These are phyloP conservation scores for Monosporascus sp. DNA, from an alignment of 2,329 filamentous ascomycete species.

Conservation along the genomic window DNA sequence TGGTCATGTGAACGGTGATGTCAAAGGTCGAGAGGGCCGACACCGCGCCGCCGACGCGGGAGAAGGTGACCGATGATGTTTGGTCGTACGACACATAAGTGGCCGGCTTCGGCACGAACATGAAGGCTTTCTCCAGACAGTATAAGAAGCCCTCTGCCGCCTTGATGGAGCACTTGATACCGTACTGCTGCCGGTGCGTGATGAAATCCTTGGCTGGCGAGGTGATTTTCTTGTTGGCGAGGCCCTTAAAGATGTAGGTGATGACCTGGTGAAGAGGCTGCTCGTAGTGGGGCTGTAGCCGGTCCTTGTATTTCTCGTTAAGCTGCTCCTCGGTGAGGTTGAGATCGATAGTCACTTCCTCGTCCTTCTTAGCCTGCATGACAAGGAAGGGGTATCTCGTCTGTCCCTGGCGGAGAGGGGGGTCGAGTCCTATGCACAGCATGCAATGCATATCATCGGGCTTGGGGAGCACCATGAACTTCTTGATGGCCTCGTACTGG, in stretches of 20 bases:
- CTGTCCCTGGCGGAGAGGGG: constrained; percentile 91
- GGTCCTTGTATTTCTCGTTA: constrained; percentile 81
- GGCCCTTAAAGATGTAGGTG: constrained; percentile 88
- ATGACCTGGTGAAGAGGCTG: constrained; percentile 90
- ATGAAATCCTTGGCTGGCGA: constrained; percentile 91
- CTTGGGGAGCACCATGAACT: constrained; percentile 97
- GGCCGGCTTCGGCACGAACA: constrained; percentile 97
- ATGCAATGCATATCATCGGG: constrained; percentile 96
- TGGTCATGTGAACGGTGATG: constrained; percentile 81
- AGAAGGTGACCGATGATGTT: constrained; percentile 87
- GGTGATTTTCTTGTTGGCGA: constrained; percentile 92
- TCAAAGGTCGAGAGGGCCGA: constrained; percentile 95
- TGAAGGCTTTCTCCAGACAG: constrained; percentile 95
- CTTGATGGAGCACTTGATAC: constrained; percentile 99
- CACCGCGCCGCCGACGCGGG: constrained; percentile 87
- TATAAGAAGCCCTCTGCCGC: constrained; percentile 96
- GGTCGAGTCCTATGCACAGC: constrained; percentile 90
- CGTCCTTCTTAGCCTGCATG: constrained; percentile 98
- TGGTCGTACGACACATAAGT: constrained; percentile 97
- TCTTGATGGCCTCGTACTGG: constrained; percentile 95
- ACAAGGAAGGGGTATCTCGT: constrained; percentile 97
- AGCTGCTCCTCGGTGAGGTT: constrained; percentile 92
- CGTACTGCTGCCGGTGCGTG: constrained; percentile 87
- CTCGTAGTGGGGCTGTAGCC: constrained; percentile 84
- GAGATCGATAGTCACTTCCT: constrained; percentile 92